These are phyloP conservation scores for Cylindrodendrum hubeiense DNA, from an alignment of 2,329 filamentous ascomycete genomes.

Conservation along the genomic window DNA sequence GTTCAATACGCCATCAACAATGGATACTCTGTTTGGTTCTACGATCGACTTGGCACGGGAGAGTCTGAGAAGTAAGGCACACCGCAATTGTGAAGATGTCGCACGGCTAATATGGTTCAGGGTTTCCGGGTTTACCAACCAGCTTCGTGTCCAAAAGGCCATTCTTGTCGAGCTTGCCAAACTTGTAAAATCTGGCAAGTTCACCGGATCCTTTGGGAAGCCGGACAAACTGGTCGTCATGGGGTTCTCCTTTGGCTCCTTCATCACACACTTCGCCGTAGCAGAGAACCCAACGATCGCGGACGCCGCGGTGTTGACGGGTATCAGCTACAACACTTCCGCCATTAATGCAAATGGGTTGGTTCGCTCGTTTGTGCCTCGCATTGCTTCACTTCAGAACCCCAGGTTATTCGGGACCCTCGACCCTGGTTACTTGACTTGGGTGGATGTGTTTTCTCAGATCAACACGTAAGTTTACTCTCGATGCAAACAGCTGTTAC, in stretches of 20 bases:
- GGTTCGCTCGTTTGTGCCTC: constrained; percentile 31
- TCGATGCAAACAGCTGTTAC: too few species aligned
- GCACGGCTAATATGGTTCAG: neutral
- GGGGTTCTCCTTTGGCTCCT: constrained; percentile 36
- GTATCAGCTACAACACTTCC: constrained; percentile 33
- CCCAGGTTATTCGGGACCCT: constrained; percentile 13
- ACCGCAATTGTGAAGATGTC: fast-evolving
- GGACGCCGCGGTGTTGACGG: constrained; percentile 24
- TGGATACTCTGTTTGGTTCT: constrained; percentile 35
- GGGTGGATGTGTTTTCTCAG: constrained; percentile 28
- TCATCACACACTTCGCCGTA: constrained; percentile 30
- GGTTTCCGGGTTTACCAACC: constrained; percentile 31
- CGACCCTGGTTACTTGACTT: constrained; percentile 30
- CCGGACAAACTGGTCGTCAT: constrained; percentile 30
- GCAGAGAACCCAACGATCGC: constrained; percentile 29
- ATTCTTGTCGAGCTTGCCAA: constrained; percentile 31
- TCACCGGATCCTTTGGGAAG: constrained; percentile 26
- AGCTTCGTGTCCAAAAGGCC: constrained; percentile 31
- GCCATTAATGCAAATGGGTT: constrained; percentile 24
- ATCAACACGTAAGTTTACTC: constrained; percentile 25
- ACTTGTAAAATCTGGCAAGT: constrained; percentile 27
- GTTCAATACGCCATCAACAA: constrained; percentile 31
- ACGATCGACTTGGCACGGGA: constrained; percentile 30
- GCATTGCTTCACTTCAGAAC: constrained; percentile 31
- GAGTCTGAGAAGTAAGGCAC: constrained; percentile 25